These are phyloP conservation scores for Epithemia pelagica DNA, from an alignment of 108 stramenopile genomes.

Conservation along the genomic window DNA sequence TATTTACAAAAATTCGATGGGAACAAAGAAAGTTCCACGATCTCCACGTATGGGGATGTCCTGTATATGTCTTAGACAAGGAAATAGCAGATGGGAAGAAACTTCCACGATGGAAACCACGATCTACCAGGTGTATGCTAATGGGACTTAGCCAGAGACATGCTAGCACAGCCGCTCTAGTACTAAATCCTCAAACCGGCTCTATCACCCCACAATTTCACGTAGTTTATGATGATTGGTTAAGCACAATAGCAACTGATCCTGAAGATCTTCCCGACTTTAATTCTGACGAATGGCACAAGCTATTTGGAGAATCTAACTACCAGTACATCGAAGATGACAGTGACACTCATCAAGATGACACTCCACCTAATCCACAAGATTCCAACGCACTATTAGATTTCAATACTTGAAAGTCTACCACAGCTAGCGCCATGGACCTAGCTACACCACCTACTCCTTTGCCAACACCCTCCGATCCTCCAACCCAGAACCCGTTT, in stretches of 20 bases:
- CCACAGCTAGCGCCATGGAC: no score
- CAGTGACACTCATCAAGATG: no score
- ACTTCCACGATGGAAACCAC: conserved; percentile 23
- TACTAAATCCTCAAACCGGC: conserved; percentile 21
- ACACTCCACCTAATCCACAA: no score
- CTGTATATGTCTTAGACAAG: conserved; percentile 23
- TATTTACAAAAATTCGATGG: conserved; percentile 12
- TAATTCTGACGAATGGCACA: not conserved
- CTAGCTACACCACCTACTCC: no score
- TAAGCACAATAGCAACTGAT: conserved; percentile 1
- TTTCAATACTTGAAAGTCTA: no score
- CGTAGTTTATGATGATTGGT: conserved; percentile 25
- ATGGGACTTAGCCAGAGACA: conserved; percentile 17
- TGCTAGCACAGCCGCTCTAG: conserved; percentile 21
- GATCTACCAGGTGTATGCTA: conserved; percentile 22
- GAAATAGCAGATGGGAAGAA: conserved; percentile 22
- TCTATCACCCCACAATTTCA: conserved; percentile 25
- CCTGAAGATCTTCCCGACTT: conserved; percentile 9
- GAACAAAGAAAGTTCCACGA: not conserved
- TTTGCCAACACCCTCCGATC: no score
- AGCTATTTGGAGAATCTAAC: conserved; percentile 16
- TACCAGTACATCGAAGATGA: no score
- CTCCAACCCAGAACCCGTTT: no score
- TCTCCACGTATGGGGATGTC: conserved; percentile 36
- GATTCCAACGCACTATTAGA: no score